A percentile compares a stretch with the other conserved stretches of the same genome.
phyloP scores from a whole-genome alignment of 139 green algal species.

The Parachlorella kessleri region DNA sequence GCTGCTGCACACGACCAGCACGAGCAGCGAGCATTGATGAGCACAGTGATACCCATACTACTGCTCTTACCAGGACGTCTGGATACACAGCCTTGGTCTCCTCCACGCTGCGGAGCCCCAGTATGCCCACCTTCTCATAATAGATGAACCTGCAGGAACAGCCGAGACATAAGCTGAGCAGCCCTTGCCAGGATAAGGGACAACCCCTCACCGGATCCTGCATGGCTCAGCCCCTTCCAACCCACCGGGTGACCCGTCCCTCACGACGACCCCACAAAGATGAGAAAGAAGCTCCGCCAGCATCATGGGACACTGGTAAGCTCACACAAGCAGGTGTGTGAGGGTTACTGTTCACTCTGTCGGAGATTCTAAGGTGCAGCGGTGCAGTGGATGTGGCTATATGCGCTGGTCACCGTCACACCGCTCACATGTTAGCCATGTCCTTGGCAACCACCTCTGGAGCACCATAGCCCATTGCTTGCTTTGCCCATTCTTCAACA shows the following conservation, averaged over 20 bases:
- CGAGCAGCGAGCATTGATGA: not conserved
- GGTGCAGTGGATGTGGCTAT: too few relatives aligned
- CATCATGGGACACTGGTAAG: too few relatives aligned
- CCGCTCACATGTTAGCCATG: conserved; percentile 34
- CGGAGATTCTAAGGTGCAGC: too few relatives aligned
- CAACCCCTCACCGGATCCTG: too few relatives aligned
- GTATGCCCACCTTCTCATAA: conserved; percentile 17
- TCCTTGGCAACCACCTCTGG: conserved; percentile 14
- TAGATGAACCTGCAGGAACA: conserved; percentile 2
- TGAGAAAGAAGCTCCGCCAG: too few relatives aligned
- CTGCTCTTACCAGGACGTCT: not conserved
- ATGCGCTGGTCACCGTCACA: not conserved
- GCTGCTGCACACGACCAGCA: not conserved
- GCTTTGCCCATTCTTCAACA: conserved; percentile 8
- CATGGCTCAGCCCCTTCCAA: too few relatives aligned
- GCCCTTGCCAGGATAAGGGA: too few relatives aligned
- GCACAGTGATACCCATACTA: not conserved
- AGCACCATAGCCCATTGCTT: conserved; percentile 19
- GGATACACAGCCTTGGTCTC: conserved; percentile 1
- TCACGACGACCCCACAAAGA: too few relatives aligned
- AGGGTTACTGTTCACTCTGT: too few relatives aligned
- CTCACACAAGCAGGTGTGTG: too few relatives aligned
- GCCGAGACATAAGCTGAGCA: not conserved
- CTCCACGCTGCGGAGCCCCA: not conserved
- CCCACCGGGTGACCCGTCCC: too few relatives aligned